Evolutionary conservation across 2,329 filamentous ascomycete genomes (phyloP).

Genomic region (Exophiala sp.): DNA sequence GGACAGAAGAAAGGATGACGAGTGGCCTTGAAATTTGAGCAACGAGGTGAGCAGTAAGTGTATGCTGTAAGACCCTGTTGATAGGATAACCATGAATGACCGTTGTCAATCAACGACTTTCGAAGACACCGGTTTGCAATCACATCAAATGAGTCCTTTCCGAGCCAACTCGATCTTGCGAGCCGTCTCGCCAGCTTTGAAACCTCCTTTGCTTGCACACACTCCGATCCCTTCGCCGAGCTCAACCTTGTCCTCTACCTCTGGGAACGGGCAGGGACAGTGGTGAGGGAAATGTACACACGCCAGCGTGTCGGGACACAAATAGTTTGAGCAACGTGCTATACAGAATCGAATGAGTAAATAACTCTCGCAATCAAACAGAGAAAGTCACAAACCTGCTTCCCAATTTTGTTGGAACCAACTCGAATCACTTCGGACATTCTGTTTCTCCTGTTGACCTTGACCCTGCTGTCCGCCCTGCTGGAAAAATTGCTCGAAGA

Average conservation of each 20-base stretch:
- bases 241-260: constrained; percentile 72
- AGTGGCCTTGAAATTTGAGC: too few relatives aligned
- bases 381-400: constrained; percentile 18
- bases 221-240: constrained; percentile 48
- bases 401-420: constrained; percentile 74
- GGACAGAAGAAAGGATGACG: too few relatives aligned
- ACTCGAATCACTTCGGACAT: constrained; percentile 77
- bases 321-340: constrained; percentile 89
- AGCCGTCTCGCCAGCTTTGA: constrained; percentile 43
- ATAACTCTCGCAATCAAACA: background rate
- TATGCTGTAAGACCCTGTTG: too few relatives aligned
- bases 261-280: constrained; percentile 83
- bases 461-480: constrained; percentile 51
- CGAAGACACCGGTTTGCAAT: too few relatives aligned
- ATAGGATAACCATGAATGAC: too few relatives aligned
- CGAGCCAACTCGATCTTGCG: constrained; percentile 50
- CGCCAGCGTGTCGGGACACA: constrained; percentile 89
- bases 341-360: constrained; percentile 29
- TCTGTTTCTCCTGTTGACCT: constrained; percentile 63
- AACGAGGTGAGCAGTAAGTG: too few relatives aligned
- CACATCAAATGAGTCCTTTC: constrained; percentile 45
- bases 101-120: too few relatives aligned
- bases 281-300: constrained; percentile 97
- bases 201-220: constrained; percentile 49
- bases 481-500: constrained; percentile 95